These are phyloP conservation scores for Aspergillus ibericus DNA, from an alignment of 2,329 filamentous ascomycete species.

Conservation along the genomic window DNA sequence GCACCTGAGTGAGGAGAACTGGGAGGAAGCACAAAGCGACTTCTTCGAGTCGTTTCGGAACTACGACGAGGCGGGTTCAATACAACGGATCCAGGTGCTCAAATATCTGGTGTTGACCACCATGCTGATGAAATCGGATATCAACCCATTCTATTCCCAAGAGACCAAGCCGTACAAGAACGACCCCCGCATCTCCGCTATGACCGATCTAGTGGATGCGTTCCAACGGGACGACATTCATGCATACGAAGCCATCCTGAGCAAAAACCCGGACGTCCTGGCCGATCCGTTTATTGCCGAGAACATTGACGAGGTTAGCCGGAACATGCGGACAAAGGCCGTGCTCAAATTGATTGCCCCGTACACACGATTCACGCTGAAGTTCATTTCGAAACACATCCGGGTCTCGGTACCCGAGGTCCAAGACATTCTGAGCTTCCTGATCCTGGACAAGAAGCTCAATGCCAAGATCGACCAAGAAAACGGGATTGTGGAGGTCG, in stretches of 20 bases:
- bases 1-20: constrained; percentile 99
- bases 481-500: constrained; percentile 77
- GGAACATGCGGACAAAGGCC: constrained; percentile 96
- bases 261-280: constrained; percentile 83
- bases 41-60: constrained; percentile 99
- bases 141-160: constrained; percentile 98
- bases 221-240: constrained; percentile 96
- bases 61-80: constrained; percentile 95
- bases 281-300: constrained; percentile 95
- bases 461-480: constrained; percentile 87
- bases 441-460: constrained; percentile 88
- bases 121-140: constrained; percentile 97
- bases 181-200: constrained; percentile 89
- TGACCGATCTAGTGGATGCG: constrained; percentile 95
- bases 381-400: constrained; percentile 84
- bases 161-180: constrained; percentile 98
- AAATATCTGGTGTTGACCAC: constrained; percentile 96
- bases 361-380: constrained; percentile 86
- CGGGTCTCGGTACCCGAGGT: constrained; percentile 84
- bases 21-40: constrained; percentile 94
- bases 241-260: constrained; percentile 82
- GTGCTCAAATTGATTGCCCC: constrained; percentile 90
- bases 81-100: constrained; percentile 94
- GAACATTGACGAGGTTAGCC: constrained; percentile 98
- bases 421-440: constrained; percentile 90